Conservation (phyloP, 2,329 filamentous ascomycete species). For the Pezicula carpinea region DNA sequence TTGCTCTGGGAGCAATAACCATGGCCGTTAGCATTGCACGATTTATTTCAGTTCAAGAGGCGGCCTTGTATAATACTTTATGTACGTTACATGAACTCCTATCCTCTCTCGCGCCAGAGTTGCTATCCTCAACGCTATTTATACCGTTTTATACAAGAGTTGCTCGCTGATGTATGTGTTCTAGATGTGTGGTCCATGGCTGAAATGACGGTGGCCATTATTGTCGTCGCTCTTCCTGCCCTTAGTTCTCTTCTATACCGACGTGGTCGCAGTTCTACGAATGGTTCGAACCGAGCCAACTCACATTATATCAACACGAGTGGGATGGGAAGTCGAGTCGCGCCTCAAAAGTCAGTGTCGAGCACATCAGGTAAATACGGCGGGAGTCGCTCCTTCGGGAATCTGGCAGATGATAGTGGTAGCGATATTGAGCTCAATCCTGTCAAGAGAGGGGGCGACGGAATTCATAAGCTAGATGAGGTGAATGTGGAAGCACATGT, state of each 20-base stretch:
- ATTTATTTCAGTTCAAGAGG: background rate
- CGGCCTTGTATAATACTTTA: background rate
- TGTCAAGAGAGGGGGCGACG: background rate
- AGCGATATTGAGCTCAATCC: conserved; percentile 2
- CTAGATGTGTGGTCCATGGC: conserved; percentile 1
- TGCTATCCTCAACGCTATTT: background rate
- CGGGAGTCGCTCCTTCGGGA: background rate
- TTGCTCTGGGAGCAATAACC: conserved; percentile 1
- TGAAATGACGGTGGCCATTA: background rate
- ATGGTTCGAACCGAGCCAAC: background rate
- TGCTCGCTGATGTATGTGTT: background rate
- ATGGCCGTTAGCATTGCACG: background rate
- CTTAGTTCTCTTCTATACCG: conserved; percentile 1
- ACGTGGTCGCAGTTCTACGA: background rate
- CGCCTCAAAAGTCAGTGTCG: background rate
- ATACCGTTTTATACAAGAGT: background rate
- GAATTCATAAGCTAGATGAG: background rate
- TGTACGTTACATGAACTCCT: background rate
- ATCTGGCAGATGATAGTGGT: background rate
- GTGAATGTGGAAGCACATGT: background rate
- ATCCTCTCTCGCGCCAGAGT: background rate
- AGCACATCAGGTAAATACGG: background rate
- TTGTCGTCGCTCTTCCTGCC: background rate
- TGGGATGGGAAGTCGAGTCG: background rate
- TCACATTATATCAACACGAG: background rate